Evolutionary conservation across 2,329 filamentous ascomycete species (phyloP), one percentile per base, ranked within the genome.

Genomic region (Coniosporium uncinatum): DNA sequence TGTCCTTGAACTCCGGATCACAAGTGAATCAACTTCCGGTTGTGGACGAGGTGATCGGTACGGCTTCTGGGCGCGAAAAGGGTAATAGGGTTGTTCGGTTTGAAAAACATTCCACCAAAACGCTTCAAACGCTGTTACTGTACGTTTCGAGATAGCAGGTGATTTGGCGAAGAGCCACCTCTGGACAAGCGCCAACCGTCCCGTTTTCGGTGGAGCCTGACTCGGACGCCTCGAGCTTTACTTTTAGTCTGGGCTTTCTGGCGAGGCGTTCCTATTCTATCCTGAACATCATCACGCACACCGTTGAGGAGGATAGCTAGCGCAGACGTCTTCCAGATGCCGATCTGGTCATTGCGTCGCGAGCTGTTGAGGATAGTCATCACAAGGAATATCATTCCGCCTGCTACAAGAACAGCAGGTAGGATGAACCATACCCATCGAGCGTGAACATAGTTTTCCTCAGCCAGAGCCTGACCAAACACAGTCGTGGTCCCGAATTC

Each of bases 291-390:
- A 8, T 51, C 43, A 1, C 52, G 52, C 2, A 58, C 29, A 2
- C 56, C 45, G 21, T 58, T 57, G 1, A 57, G 48, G 0, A 59
- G 42, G 1, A 52, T 46, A 1, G 57, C 53, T 48, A 60, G 53
- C 0, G 55, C 47, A 4, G 57, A 60, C 1, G 50, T 60, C 20
- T 61, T 61, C 56, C 55, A 61, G 1, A 56, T 27, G 0, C 50
- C 52, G 2, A 48, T 39, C 2, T 22, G 16, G 3, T 42, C 35
- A 1, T 34, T 38, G 6, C 50, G 48, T 4, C 39, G 44, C 1
- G 52, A 49, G 2, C 49, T 57, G 22, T 48, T 52, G 3, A 47
- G 19, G 0, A 59, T 54, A 0, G 57, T 59, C 1, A 41, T 39
- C 2, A 52, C 38, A 5, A 60, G 39, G 27, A 61, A 60, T 0